Evolutionary conservation across 2,329 filamentous ascomycete genomes (phyloP), one percentile per base, ranked within the genome.

Genomic region (Venturiaceae sp.): DNA sequence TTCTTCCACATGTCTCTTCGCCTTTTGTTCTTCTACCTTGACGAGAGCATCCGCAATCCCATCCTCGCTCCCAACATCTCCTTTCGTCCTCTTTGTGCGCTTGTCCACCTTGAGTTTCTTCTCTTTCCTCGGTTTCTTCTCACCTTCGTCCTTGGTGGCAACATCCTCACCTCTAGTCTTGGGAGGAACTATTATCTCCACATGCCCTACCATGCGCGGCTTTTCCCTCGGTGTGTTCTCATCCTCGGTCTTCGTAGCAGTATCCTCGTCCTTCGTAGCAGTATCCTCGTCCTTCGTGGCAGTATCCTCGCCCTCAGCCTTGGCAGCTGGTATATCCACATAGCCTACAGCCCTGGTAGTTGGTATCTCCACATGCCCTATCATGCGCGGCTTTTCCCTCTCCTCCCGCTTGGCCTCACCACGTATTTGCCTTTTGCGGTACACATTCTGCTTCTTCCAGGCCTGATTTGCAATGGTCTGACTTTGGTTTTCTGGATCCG

Each of bases 101-200:
- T 68, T 68, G 69, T 3, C 58, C 23, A 30, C 39, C 50, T 62
- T 60, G 21, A 21, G 32, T 36, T 60, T 60, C 53, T 63, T 63
- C 21, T 30, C 26, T 30, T 54, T 53, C 58, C 32, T 59, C 9
- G n/a, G 21, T 59, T 58, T 59, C 36, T 58, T 47, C 7, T 23
- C n/a, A 14, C 13, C n/a, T 14, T 26, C 32, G 14, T 54, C 32
- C 52, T 54, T 30, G 34, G 52, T 19, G 26, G n/a, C 32, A 19
- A n/a, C 30, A 14, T 7, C 26, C 5, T n/a, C 19, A 26, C 13
- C 23, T n/a, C n/a, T n/a, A n/a, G n/a, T n/a, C n/a, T n/a, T n/a
- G n/a, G n/a, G n/a, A n/a, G n/a, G n/a, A n/a, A n/a, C 13, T 39
- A 39, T 39, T 39, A 39, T 13, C 36, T 39, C 36, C 36, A 39